Evolutionary conservation across 2,329 filamentous ascomycete genomes (phyloP).

Genomic region (Sporothrix humicola): DNA sequence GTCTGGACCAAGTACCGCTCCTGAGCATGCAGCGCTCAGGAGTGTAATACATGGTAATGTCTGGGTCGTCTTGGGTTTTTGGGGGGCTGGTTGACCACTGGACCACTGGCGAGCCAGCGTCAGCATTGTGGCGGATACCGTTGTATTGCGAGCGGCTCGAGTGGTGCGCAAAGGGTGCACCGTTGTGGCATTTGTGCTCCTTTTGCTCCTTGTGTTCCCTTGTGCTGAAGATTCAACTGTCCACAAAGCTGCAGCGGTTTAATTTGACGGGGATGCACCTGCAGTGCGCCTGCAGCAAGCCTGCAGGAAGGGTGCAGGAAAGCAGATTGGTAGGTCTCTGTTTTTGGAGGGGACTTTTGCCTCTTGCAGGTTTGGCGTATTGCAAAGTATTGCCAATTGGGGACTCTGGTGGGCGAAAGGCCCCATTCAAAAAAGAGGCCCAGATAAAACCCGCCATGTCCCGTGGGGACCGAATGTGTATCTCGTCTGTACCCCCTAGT

Average conservation of each 20-base stretch:
- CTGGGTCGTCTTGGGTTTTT: neutral
- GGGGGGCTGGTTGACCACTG: conserved; percentile 25
- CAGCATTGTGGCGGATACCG: conserved; percentile 25
- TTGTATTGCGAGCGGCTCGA: conserved; percentile 29
- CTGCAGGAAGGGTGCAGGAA: conserved; percentile 29
- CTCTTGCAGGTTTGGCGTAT: neutral
- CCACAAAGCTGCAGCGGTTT: conserved; percentile 31
- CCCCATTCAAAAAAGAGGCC: neutral
- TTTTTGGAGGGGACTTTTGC: neutral
- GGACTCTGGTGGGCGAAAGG: neutral
- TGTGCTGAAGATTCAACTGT: conserved; percentile 17
- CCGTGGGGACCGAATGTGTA: conserved; percentile 23
- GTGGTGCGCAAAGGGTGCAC: conserved; percentile 15
- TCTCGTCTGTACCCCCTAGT: conserved; percentile 15
- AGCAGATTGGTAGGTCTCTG: conserved; percentile 16
- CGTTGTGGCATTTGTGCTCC: neutral
- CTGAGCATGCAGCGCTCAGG: conserved; percentile 33
- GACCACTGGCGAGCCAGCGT: conserved; percentile 12
- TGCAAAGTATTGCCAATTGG: neutral
- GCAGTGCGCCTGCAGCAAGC: conserved; percentile 30
- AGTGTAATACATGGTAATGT: conserved; percentile 23
- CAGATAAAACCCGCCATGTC: conserved; percentile 21
- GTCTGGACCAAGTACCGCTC: conserved; percentile 1
- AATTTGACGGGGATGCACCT: conserved; percentile 31
- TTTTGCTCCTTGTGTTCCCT: conserved; percentile 9